Conservation (phyloP, 2,329 filamentous ascomycete species). For the Penicillium sp. region DNA sequence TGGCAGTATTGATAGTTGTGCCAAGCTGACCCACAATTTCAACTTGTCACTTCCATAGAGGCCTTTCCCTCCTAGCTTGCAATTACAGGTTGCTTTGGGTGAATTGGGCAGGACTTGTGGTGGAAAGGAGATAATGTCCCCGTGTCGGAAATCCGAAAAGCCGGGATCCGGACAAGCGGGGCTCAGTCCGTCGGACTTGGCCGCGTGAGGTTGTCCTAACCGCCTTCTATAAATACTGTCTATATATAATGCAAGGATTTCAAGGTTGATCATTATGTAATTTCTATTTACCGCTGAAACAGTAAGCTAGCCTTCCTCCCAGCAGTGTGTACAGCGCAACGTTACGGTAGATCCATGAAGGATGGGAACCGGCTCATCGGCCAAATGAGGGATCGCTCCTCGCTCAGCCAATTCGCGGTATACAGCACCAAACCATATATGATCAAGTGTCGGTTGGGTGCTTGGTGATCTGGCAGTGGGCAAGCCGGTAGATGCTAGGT, state of each 20-base stretch:
- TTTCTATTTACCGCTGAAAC: not conserved
- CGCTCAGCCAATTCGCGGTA: slow-evolving; percentile 24
- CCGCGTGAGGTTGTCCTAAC: not conserved
- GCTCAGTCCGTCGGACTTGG: slow-evolving; percentile 7
- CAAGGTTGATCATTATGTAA: not conserved
- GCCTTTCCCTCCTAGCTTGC: not conserved
- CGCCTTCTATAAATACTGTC: not conserved
- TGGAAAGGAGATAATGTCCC: not conserved
- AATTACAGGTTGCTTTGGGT: not conserved
- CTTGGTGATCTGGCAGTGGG: not conserved
- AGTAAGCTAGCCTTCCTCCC: slow-evolving; percentile 7
- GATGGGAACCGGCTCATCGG: slow-evolving; percentile 23
- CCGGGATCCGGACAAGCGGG: slow-evolving; percentile 16
- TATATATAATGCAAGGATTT: not conserved
- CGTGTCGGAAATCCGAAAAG: slow-evolving; percentile 19
- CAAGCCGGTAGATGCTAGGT: slow-evolving; percentile 10
- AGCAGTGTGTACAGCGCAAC: slow-evolving; percentile 27
- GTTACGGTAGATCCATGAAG: slow-evolving; percentile 24
- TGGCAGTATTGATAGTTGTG: not conserved
- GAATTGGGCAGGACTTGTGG: not conserved
- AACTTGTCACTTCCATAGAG: not conserved
- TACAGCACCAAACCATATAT: slow-evolving; percentile 32
- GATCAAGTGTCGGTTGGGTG: slow-evolving; percentile 15
- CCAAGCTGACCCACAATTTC: not conserved
- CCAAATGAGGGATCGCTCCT: slow-evolving; percentile 26